Conservation (phyloP, 306 rosid species). For the Nissolia schottii region DNA sequence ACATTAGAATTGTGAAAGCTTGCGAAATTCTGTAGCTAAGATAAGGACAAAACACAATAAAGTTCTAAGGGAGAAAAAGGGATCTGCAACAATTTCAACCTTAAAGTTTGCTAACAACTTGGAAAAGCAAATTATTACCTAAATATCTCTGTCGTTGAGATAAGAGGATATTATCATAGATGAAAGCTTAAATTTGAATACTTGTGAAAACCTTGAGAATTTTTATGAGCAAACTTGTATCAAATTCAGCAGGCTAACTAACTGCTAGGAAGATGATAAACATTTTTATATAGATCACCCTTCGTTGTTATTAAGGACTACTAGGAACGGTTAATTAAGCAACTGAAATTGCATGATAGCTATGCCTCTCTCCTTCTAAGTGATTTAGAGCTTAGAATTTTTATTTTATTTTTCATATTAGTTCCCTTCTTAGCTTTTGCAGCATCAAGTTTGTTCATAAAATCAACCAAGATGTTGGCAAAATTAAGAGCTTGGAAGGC, state of each 20-base stretch:
- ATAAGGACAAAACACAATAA: not conserved
- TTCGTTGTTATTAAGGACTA: not conserved
- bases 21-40: not conserved
- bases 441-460: not conserved
- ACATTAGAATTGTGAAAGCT: not conserved
- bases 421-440: not conserved
- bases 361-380: not conserved
- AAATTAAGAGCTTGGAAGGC: conserved; percentile 26
- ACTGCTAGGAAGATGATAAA: not conserved
- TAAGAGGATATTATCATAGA: not conserved
- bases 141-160: not conserved
- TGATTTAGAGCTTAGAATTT: not conserved
- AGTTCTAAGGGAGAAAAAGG: not conserved
- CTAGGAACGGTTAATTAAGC: not conserved
- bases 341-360: not conserved
- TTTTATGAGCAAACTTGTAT: conserved; percentile 3
- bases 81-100: conserved; percentile 25
- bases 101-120: conserved; percentile 35
- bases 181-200: conserved; percentile 29
- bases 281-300: not conserved
- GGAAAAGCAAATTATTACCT: conserved; percentile 28
- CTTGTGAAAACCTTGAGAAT: not conserved
- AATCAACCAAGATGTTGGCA: conserved; percentile 36
- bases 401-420: not conserved
- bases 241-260: not conserved